These are phyloP conservation scores for Yamadazyma aaseri DNA, from an alignment of 1,139 yeast genomes.

Conservation along the genomic window DNA sequence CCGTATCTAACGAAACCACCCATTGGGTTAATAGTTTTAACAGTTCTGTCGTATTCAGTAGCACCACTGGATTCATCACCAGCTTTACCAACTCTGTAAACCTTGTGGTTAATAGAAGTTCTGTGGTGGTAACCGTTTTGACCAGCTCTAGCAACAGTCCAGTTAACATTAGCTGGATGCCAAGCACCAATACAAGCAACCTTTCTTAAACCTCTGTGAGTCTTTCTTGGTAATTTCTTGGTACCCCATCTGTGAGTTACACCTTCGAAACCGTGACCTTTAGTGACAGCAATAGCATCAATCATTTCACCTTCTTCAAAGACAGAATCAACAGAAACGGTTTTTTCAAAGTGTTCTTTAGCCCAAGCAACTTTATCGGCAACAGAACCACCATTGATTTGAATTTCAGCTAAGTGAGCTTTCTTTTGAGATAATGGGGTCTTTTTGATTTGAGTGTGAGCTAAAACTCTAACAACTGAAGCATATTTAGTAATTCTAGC, in stretches of 20 bases:
- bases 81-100: slow-evolving; percentile 98
- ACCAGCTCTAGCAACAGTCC: slow-evolving; percentile 99
- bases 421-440: slow-evolving; percentile 99
- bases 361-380: slow-evolving; percentile 99
- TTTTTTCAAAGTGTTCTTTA: slow-evolving; percentile 98
- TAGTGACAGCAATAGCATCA: slow-evolving; percentile 98
- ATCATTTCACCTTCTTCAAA: slow-evolving; percentile 98
- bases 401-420: slow-evolving; percentile 99
- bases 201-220: slow-evolving; percentile 99
- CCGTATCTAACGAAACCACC: slow-evolving; percentile 99
- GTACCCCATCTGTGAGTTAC: slow-evolving; percentile 99
- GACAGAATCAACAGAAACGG: slow-evolving; percentile 92
- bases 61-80: slow-evolving; percentile 93
- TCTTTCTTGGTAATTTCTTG: slow-evolving; percentile 99
- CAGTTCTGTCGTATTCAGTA: slow-evolving; percentile 98
- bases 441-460: slow-evolving; percentile 99
- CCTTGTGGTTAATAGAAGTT: slow-evolving; percentile 99
- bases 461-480: slow-evolving; percentile 97
- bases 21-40: slow-evolving; percentile 99
- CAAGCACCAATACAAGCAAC: slow-evolving; percentile 99
- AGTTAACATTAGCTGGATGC: slow-evolving; percentile 99
- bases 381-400: slow-evolving; percentile 98
- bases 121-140: slow-evolving; percentile 99
- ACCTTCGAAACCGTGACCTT: slow-evolving; percentile 99
- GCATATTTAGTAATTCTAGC: slow-evolving; percentile 99